Evolutionary conservation across 306 rosid genomes (phyloP), one percentile per base, ranked within the genome.

Genomic region (Malus sylvestris): DNA sequence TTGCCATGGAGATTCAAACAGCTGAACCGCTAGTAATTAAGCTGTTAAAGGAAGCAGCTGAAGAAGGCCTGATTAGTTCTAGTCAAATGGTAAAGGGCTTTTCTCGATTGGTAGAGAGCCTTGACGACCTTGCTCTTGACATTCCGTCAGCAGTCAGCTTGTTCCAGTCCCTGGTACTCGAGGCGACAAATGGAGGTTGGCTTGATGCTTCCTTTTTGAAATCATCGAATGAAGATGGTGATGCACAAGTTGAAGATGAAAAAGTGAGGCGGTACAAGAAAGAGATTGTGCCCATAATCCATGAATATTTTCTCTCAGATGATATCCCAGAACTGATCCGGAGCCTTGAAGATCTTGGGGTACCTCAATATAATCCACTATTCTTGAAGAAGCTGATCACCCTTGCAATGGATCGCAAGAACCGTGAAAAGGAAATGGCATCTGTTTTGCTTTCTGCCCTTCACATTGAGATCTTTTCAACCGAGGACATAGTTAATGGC

Each of bases 351-450:
- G 99, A 95, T 86, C 90, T 95, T 42, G 97, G 88, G 46, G 71
- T 80, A 58, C 99, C 99, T 0, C 90, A 92, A 83, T 86, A 85
- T 74, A 95, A 95, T 79, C 83, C 99, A 22, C 78, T 95, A 76
- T 95, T 95, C 79, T 77, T 95, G 89, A 95, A 95, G 97, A 95
- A 78, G 87, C 82, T 95, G 51, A 91, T 95, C 79, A 92, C 97
- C 19, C 93, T 95, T 61, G 99, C 99, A 18, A 81, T 95, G 97
- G 99, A 95, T 83, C 77, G 99, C 80, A 95, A 91, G 85, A 95
- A 95, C 92, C 91, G 87, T 77, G 99, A 95, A 80, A 95, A 95
- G 87, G 99, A 95, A 86, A 95, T 95, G 99, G 97, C 99, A 20
- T 95, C 99, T 30, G 94, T 92, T 63, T 93, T 95, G 68, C 93